A percentile compares a stretch with the other conserved stretches of the same genome.
Conservation (phyloP, 2,329 filamentous ascomycete genomes). For the Macroventuria anomochaeta region DNA sequence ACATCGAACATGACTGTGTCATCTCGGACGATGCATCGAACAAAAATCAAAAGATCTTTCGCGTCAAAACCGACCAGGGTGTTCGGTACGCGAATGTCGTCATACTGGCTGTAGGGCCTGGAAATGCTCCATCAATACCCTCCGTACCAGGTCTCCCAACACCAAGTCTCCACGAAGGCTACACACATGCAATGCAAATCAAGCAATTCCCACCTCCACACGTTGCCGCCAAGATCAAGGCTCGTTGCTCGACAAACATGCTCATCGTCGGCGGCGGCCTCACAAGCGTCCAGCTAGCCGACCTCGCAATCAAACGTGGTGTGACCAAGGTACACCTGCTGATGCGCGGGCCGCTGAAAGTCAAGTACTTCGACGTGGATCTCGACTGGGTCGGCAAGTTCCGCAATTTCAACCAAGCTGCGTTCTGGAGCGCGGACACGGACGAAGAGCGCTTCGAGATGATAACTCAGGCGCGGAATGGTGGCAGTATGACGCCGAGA, state of each 20-base stretch:
- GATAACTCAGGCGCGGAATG: slow-evolving; percentile 70
- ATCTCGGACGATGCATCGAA: slow-evolving; percentile 25
- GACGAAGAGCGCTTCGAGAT: slow-evolving; percentile 73
- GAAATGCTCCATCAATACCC: slow-evolving; percentile 60
- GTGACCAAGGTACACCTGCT: slow-evolving; percentile 73
- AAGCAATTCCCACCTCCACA: slow-evolving; percentile 62
- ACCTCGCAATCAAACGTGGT: slow-evolving; percentile 69
- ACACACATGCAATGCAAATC: slow-evolving; percentile 71
- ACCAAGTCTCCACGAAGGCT: slow-evolving; percentile 53
- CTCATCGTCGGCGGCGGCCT: slow-evolving; percentile 78
- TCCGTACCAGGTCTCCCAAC: slow-evolving; percentile 50
- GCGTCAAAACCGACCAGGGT: slow-evolving; percentile 63
- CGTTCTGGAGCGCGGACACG: slow-evolving; percentile 77
- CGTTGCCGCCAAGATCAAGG: slow-evolving; percentile 61
- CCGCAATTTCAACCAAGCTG: slow-evolving; percentile 76
- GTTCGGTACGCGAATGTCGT: slow-evolving; percentile 66
- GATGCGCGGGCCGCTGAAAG: slow-evolving; percentile 65
- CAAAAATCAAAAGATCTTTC: slow-evolving; percentile 66
- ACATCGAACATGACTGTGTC: slow-evolving; percentile 26
- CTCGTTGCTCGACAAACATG: slow-evolving; percentile 60
- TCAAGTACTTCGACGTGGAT: slow-evolving; percentile 80
- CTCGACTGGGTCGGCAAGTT: slow-evolving; percentile 84
- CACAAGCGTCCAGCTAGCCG: slow-evolving; percentile 75
- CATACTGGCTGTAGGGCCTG: slow-evolving; percentile 74
- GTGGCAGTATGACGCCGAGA: slow-evolving; percentile 76